phyloP scores from a whole-genome alignment of 1,139 yeast species.

The Schwanniomyces etchellsii region DNA sequence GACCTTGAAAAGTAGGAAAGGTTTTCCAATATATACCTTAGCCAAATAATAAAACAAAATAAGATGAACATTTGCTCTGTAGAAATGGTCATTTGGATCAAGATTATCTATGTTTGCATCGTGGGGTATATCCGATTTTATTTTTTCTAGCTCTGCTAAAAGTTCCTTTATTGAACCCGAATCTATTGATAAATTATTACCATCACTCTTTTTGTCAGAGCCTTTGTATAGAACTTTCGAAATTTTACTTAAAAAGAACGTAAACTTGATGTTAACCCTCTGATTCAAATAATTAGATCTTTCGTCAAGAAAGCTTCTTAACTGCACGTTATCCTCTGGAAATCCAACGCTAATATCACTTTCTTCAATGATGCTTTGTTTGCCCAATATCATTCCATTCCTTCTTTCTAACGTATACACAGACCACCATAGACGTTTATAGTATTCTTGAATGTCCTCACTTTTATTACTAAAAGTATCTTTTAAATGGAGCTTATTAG shows the following conservation, averaged over 20 bases:
- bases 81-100: slow-evolving; percentile 9
- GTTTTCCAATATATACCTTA: slow-evolving; percentile 14
- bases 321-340: slow-evolving; percentile 8
- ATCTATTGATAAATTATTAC: too few relatives aligned
- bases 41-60: slow-evolving; percentile 12
- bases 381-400: slow-evolving; percentile 13
- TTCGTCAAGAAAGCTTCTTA: slow-evolving; percentile 10
- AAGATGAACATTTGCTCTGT: slow-evolving; percentile 12
- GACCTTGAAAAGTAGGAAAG: slow-evolving; percentile 14
- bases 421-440: slow-evolving; percentile 14
- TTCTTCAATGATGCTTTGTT: slow-evolving; percentile 8
- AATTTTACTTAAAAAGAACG: slow-evolving; percentile 11
- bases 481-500: background rate
- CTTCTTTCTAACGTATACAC: slow-evolving; percentile 14
- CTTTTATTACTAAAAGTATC: slow-evolving; percentile 1
- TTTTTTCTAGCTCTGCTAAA: slow-evolving; percentile 4
- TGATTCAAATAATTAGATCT: slow-evolving; percentile 12
- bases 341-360: background rate
- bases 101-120: slow-evolving; percentile 2
- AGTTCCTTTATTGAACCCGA: background rate
- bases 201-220: background rate
- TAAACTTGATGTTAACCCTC: slow-evolving; percentile 9
- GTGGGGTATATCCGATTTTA: slow-evolving; percentile 9
- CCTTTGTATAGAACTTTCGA: background rate
- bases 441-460: slow-evolving; percentile 9